A percentile compares a stretch with the other conserved stretches of the same genome.
phyloP scores from a whole-genome alignment of 495 filamentous ascomycete species.

The Apiosordaria backusii region DNA sequence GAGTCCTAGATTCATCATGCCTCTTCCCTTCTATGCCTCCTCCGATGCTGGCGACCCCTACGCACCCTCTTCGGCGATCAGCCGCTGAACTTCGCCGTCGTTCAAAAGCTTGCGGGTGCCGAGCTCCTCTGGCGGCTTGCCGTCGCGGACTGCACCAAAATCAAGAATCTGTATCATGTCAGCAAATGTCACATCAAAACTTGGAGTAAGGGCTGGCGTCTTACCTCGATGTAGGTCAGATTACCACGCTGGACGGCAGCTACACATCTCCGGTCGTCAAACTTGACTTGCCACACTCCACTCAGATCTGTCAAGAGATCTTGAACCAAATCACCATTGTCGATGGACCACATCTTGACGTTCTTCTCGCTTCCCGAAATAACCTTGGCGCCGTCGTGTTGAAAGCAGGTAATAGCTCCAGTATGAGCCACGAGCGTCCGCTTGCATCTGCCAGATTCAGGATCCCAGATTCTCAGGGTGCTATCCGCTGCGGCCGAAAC shows the following conservation, averaged over 20 bases:
- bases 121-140: slow-evolving; percentile 67
- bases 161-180: slow-evolving; percentile 64
- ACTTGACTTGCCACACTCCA: slow-evolving; percentile 98
- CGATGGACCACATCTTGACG: slow-evolving; percentile 98
- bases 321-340: slow-evolving; percentile 84
- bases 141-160: slow-evolving; percentile 86
- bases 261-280: slow-evolving; percentile 92
- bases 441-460: slow-evolving; percentile 86
- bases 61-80: slow-evolving; percentile 46
- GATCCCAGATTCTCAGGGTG: slow-evolving; percentile 96
- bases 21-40: background rate
- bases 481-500: slow-evolving; percentile 95
- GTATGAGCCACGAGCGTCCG: slow-evolving; percentile 87
- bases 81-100: slow-evolving; percentile 47
- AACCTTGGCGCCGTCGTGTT: slow-evolving; percentile 95
- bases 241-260: slow-evolving; percentile 92
- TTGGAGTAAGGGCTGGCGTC: slow-evolving; percentile 22
- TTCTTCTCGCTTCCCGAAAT: slow-evolving; percentile 94
- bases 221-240: slow-evolving; percentile 93
- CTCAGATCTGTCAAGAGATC: slow-evolving; percentile 94
- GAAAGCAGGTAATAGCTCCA: slow-evolving; percentile 97
- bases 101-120: slow-evolving; percentile 81
- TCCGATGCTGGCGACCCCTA: background rate
- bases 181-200: slow-evolving; percentile 1
- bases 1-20: background rate